These are phyloP conservation scores for Talaromyces verruculosus DNA, from an alignment of 2,329 filamentous ascomycete species.

Conservation along the genomic window DNA sequence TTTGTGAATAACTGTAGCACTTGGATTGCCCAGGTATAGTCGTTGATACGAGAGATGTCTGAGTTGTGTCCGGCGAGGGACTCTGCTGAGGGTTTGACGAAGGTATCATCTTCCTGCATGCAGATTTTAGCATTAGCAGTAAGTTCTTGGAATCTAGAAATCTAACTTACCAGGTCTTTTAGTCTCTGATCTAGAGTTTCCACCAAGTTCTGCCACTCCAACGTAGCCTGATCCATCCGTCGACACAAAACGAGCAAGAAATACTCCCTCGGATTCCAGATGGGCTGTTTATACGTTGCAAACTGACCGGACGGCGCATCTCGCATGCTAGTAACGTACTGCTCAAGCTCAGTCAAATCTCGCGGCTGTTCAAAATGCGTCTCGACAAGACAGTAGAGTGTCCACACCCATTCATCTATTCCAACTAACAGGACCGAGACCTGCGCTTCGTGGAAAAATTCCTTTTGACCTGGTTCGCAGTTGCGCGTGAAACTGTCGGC, in stretches of 20 bases:
- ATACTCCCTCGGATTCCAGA: slow-evolving; percentile 8
- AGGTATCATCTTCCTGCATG: slow-evolving; percentile 9
- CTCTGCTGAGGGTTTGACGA: slow-evolving; percentile 8
- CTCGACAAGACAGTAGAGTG: slow-evolving; percentile 13
- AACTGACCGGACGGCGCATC: too few species aligned
- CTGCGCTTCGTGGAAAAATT: slow-evolving; percentile 8
- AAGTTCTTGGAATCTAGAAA: too few species aligned
- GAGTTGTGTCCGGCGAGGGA: neutral
- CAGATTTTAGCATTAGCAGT: too few species aligned
- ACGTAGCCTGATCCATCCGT: neutral
- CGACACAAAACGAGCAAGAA: slow-evolving; percentile 1
- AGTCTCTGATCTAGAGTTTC: slow-evolving; percentile 3
- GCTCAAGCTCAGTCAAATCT: neutral
- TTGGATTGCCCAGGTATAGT: slow-evolving; percentile 17
- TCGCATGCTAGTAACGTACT: neutral
- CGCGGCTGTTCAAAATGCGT: neutral
- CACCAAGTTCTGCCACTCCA: slow-evolving; percentile 15
- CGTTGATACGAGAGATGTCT: neutral
- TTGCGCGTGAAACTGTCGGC: neutral
- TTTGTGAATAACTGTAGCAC: slow-evolving; percentile 9
- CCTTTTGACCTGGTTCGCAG: neutral
- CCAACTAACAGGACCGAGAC: slow-evolving; percentile 1
- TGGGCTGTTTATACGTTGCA: too few species aligned
- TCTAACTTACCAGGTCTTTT: neutral
- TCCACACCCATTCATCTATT: slow-evolving; percentile 15